phyloP scores from a whole-genome alignment of 129 eudicot species.

The Silybum marianum region DNA sequence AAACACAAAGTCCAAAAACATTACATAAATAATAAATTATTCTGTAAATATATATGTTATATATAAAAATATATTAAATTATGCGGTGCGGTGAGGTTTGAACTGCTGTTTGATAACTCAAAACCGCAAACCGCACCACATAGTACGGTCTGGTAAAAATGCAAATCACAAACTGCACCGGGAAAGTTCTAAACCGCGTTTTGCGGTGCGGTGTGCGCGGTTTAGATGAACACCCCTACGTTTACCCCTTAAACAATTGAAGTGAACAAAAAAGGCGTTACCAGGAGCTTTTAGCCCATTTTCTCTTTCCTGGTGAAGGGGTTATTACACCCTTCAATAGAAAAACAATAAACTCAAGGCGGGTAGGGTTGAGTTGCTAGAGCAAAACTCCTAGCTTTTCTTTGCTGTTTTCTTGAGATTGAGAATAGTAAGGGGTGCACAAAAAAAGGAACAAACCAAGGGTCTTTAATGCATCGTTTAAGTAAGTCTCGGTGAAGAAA shows the following conservation, averaged over 20 bases:
- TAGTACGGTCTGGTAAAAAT: too few species aligned
- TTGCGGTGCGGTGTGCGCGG: too few species aligned
- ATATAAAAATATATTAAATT: too few species aligned
- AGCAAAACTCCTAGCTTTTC: neutral
- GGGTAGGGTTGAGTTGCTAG: neutral
- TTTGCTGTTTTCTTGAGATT: neutral
- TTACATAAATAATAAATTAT: too few species aligned
- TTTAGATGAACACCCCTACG: too few species aligned
- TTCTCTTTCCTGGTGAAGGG: neutral
- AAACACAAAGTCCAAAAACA: too few species aligned
- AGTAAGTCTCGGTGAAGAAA: slow-evolving; percentile 56
- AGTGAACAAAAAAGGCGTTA: neutral
- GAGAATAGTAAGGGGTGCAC: neutral
- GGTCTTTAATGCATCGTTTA: slow-evolving; percentile 59
- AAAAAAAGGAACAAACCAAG: slow-evolving; percentile 50
- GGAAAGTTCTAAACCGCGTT: too few species aligned
- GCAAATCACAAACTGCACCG: too few species aligned
- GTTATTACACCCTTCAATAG: neutral
- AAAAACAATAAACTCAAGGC: neutral
- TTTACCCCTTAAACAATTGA: neutral
- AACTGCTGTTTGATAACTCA: too few species aligned
- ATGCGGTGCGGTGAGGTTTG: too few species aligned
- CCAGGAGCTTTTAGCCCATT: neutral
- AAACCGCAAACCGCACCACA: too few species aligned
- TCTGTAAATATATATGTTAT: too few species aligned